Conservation (phyloP, 2,329 filamentous ascomycete genomes). For the Parastagonospora avenae region DNA sequence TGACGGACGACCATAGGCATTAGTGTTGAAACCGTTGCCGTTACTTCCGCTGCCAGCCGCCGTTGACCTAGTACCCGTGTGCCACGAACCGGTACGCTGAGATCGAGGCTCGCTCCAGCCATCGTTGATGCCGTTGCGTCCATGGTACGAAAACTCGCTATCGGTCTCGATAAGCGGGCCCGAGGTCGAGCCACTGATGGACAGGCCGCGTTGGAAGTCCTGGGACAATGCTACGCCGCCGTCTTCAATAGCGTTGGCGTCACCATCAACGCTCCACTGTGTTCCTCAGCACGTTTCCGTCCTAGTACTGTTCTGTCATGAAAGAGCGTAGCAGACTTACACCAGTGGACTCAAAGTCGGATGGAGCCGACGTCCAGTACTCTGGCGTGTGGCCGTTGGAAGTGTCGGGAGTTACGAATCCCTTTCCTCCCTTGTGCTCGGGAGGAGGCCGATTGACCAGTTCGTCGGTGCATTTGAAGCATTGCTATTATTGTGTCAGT, state of each 20-base stretch:
- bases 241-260: conserved; percentile 7
- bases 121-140: background rate
- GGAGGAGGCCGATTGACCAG: conserved; percentile 28
- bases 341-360: conserved; percentile 13
- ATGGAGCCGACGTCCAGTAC: conserved; percentile 22
- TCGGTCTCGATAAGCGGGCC: conserved; percentile 29
- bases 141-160: conserved; percentile 1
- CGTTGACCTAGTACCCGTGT: conserved; percentile 22
- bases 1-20: conserved; percentile 23
- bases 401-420: conserved; percentile 24
- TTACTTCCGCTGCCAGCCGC: conserved; percentile 12
- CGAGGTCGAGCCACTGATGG: conserved; percentile 10
- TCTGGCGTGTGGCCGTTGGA: conserved; percentile 20
- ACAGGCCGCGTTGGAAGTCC: conserved; percentile 20
- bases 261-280: conserved; percentile 7
- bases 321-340: conserved; percentile 14
- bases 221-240: conserved; percentile 22
- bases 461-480: conserved; percentile 37
- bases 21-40: conserved; percentile 18
- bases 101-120: conserved; percentile 11
- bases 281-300: conserved; percentile 2
- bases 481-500: conserved; percentile 47
- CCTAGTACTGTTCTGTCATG: conserved; percentile 17
- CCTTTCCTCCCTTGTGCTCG: conserved; percentile 39
- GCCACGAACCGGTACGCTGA: conserved; percentile 29